A percentile compares a stretch with the other conserved stretches of the same genome.
These are phyloP conservation scores for Beauveria sp. DNA, from an alignment of 2,329 filamentous ascomycete species.

Conservation along the genomic window DNA sequence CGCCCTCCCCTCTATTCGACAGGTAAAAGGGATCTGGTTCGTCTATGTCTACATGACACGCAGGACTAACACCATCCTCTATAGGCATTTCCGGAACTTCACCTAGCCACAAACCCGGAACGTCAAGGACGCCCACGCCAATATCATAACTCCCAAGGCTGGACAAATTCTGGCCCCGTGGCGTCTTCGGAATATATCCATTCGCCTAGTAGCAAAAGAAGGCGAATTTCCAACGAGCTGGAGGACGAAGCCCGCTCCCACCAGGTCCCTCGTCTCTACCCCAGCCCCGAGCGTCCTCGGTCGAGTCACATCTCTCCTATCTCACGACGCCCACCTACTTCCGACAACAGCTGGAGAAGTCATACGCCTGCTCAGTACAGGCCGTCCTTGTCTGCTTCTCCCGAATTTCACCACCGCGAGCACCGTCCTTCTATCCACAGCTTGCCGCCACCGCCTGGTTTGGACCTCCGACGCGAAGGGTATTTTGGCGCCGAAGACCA, in stretches of 20 bases:
- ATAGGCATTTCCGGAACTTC: conserved; percentile 40
- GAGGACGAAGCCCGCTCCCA: conserved; percentile 31
- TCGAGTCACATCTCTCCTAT: conserved; percentile 30
- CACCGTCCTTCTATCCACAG: conserved; percentile 32
- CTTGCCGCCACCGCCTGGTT: conserved; percentile 28
- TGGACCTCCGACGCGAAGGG: conserved; percentile 25
- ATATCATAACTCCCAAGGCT: conserved; percentile 25
- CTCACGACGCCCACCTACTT: conserved; percentile 11
- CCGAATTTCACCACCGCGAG: conserved; percentile 18
- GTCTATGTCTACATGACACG: neutral
- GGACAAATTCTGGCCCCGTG: conserved; percentile 21
- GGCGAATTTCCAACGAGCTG: conserved; percentile 35
- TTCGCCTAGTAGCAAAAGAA: conserved; percentile 43
- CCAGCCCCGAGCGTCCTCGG: conserved; percentile 25
- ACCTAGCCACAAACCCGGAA: conserved; percentile 24
- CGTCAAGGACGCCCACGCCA: conserved; percentile 25
- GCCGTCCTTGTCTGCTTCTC: conserved; percentile 16
- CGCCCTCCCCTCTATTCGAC: conserved; percentile 44
- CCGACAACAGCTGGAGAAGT: conserved; percentile 6
- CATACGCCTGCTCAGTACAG: conserved; percentile 6
- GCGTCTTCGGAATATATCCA: conserved; percentile 42
- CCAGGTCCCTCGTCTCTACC: conserved; percentile 41
- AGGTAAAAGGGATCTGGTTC: conserved; percentile 29
- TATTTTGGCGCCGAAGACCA: conserved; percentile 23
- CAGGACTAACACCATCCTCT: conserved; percentile 16